Evolutionary conservation across 176 grass and related monocot species (phyloP).

Genomic region (Ensete glaucum): DNA sequence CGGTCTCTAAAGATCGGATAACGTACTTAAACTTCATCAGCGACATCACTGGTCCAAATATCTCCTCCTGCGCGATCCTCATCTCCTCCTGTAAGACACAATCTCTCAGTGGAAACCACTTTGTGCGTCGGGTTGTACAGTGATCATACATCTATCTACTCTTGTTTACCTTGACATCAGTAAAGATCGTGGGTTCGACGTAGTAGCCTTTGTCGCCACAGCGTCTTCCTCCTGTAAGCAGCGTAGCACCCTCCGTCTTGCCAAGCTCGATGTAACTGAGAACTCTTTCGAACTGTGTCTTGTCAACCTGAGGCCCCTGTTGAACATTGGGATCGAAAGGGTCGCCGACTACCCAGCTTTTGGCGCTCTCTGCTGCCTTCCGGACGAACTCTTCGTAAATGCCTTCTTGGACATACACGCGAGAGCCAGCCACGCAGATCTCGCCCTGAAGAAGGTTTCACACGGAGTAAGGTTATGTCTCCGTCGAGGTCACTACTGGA

Average conservation of each 20-base stretch:
- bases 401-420: slow-evolving; percentile 76
- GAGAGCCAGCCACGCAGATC: slow-evolving; percentile 70
- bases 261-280: slow-evolving; percentile 76
- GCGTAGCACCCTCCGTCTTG: slow-evolving; percentile 69
- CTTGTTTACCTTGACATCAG: slow-evolving; percentile 55
- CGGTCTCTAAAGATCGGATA: not conserved
- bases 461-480: not conserved
- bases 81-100: slow-evolving; percentile 55
- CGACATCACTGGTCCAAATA: slow-evolving; percentile 84
- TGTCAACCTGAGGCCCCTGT: slow-evolving; percentile 93
- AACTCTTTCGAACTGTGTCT: slow-evolving; percentile 72
- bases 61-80: slow-evolving; percentile 73
- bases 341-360: slow-evolving; percentile 71
- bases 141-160: too few species aligned
- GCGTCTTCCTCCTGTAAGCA: slow-evolving; percentile 64
- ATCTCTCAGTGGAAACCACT: too few species aligned
- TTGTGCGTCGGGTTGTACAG: too few species aligned
- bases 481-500: too few species aligned
- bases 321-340: slow-evolving; percentile 55
- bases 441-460: slow-evolving; percentile 55
- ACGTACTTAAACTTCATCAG: slow-evolving; percentile 79
- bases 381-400: slow-evolving; percentile 84
- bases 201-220: slow-evolving; percentile 69
- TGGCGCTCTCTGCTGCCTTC: slow-evolving; percentile 48
- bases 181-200: slow-evolving; percentile 84